Evolutionary conservation across 352 stramenopile genomes (phyloP).

Genomic region (Phytophthora multivora): DNA sequence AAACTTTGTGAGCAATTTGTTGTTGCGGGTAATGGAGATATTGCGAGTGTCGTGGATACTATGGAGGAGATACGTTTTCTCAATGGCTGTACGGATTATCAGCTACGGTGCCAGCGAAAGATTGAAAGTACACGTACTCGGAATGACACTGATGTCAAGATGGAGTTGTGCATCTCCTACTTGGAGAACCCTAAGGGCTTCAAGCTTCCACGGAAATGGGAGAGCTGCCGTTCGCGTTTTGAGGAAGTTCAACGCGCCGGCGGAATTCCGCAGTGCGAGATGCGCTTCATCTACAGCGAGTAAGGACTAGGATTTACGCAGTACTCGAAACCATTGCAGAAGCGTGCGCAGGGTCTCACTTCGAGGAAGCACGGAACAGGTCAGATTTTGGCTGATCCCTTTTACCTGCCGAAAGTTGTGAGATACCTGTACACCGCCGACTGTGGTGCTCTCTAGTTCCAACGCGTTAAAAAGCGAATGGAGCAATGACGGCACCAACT

Average conservation of each 20-base stretch:
- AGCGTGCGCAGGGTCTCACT: not conserved
- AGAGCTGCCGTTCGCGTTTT: conserved; percentile 14
- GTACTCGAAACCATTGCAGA: conserved; percentile 3
- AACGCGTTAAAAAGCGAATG: conserved; percentile 2
- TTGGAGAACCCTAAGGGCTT: conserved; percentile 13
- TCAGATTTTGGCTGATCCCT: not conserved
- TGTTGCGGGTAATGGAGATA: not conserved
- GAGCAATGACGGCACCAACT: not conserved
- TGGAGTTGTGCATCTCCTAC: conserved; percentile 25
- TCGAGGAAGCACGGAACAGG: conserved; percentile 7
- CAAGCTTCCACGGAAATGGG: conserved; percentile 26
- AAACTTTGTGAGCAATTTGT: conserved; percentile 15
- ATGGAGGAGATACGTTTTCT: conserved; percentile 23
- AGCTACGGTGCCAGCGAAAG: not conserved
- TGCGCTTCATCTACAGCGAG: conserved; percentile 11
- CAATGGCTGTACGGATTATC: conserved; percentile 9
- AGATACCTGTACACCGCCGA: not conserved
- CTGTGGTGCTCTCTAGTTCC: conserved; percentile 6
- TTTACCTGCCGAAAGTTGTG: conserved; percentile 3
- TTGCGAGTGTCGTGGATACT: conserved; percentile 12
- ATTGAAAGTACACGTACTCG: not conserved
- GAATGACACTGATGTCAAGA: conserved; percentile 4
- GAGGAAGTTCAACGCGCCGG: conserved; percentile 3
- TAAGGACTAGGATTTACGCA: not conserved
- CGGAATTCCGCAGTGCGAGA: not conserved